Conservation (phyloP, 208 protist genomes). For the Endotrypanum monterogeii region DNA sequence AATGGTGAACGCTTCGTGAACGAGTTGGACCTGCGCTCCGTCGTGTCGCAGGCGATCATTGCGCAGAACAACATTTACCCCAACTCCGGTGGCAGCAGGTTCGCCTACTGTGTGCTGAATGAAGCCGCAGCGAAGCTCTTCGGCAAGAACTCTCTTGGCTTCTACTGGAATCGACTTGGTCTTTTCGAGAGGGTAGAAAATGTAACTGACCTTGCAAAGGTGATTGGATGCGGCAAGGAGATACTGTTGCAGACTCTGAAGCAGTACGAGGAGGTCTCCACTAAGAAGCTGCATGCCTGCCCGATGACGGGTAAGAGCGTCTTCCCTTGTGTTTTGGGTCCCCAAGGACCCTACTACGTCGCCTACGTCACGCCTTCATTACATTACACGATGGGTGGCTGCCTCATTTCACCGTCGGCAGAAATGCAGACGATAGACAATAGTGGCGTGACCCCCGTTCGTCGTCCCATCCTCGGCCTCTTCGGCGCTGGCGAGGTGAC, state of each 20-base stretch:
- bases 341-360: conserved; percentile 78
- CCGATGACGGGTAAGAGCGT: conserved; percentile 79
- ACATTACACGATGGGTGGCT: conserved; percentile 98
- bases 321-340: conserved; percentile 70
- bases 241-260: conserved; percentile 50
- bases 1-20: conserved; percentile 94
- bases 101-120: conserved; percentile 88
- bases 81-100: conserved; percentile 53
- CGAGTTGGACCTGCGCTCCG: conserved; percentile 94
- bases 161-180: conserved; percentile 86
- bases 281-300: conserved; percentile 38
- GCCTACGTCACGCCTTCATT: conserved; percentile 93
- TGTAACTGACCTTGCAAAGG: conserved; percentile 56
- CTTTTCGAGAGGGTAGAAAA: conserved; percentile 64
- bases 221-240: conserved; percentile 64
- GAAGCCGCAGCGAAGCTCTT: conserved; percentile 74
- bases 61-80: conserved; percentile 70
- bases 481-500: conserved; percentile 97
- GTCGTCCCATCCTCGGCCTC: conserved; percentile 85
- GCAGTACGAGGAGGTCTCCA: conserved; percentile 54
- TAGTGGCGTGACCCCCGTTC: conserved; percentile 26
- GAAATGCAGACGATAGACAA: conserved; percentile 70
- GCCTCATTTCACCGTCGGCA: conserved; percentile 85
- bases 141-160: conserved; percentile 69
- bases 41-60: conserved; percentile 92